Conservation (phyloP, 2,329 filamentous ascomycete species). For the Capronia americana region DNA sequence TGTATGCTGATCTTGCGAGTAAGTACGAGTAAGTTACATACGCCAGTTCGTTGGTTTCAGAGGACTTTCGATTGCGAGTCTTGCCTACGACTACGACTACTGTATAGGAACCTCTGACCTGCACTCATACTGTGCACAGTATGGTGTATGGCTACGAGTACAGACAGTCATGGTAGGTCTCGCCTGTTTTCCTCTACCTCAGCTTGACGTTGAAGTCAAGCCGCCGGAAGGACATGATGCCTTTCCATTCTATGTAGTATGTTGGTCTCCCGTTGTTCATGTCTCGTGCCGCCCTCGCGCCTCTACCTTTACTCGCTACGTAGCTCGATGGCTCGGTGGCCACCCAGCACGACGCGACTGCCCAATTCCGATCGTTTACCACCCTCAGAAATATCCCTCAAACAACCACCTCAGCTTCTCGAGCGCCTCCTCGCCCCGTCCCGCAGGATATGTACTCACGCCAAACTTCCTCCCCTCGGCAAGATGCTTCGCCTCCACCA, state of each 20-base stretch:
- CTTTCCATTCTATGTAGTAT: background rate
- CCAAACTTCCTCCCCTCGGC: conserved; percentile 78
- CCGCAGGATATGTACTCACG: conserved; percentile 81
- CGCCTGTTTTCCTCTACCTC: background rate
- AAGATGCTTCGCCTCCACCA: conserved; percentile 81
- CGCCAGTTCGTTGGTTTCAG: background rate
- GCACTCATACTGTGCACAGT: no score
- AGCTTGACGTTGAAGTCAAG: conserved; percentile 17
- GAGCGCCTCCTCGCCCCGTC: conserved; percentile 74
- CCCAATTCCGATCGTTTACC: background rate
- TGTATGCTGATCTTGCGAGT: background rate
- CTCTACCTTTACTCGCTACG: background rate
- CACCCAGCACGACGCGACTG: background rate
- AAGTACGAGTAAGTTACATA: background rate
- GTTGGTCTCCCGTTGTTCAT: background rate
- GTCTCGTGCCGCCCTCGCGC: background rate
- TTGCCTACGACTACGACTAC: background rate
- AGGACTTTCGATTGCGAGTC: background rate
- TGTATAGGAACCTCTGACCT: background rate
- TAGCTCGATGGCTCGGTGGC: background rate
- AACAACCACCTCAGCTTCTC: conserved; percentile 87
- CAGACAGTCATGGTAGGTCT: background rate
- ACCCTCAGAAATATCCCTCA: conserved; percentile 58
- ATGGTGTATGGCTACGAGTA: background rate
- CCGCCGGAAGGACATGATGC: background rate